phyloP scores from a whole-genome alignment of 768 basidiomycete species.

The Suillus weaverae region DNA sequence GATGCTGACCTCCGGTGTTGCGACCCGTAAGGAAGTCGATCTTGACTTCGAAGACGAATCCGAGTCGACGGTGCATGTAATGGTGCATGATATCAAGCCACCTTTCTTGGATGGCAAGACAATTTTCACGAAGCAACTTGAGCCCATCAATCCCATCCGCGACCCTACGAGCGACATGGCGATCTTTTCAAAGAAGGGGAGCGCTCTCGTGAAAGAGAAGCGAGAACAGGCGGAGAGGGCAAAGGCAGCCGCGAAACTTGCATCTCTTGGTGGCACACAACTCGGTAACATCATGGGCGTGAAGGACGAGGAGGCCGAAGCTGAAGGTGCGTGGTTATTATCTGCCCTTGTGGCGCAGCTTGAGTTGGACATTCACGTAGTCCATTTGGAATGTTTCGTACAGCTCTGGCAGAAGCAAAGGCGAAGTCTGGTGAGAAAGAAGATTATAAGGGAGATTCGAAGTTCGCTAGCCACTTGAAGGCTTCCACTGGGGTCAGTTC shows the following conservation, averaged over 20 bases:
- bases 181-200: conserved; percentile 96
- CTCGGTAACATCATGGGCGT: conserved; percentile 99
- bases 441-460: conserved; percentile 89
- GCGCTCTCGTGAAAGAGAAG: conserved; percentile 89
- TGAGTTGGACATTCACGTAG: conserved; percentile 83
- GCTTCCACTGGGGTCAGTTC: conserved; percentile 71
- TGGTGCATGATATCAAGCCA: conserved; percentile 95
- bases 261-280: conserved; percentile 85
- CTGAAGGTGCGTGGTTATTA: conserved; percentile 67
- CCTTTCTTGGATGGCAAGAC: conserved; percentile 97
- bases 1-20: conserved; percentile 94
- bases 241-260: conserved; percentile 94
- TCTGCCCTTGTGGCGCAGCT: conserved; percentile 28
- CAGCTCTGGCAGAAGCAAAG: conserved; percentile 55
- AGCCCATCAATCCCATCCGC: conserved; percentile 95
- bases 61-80: conserved; percentile 94
- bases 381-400: conserved; percentile 34
- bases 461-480: conserved; percentile 96
- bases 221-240: conserved; percentile 94
- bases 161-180: conserved; percentile 96
- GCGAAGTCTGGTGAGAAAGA: conserved; percentile 55
- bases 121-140: conserved; percentile 94
- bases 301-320: conserved; percentile 90
- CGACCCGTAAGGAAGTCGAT: conserved; percentile 83
- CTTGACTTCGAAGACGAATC: conserved; percentile 96